Conservation (phyloP, 2,329 filamentous ascomycete genomes). For the Beauveria brongniartii region DNA sequence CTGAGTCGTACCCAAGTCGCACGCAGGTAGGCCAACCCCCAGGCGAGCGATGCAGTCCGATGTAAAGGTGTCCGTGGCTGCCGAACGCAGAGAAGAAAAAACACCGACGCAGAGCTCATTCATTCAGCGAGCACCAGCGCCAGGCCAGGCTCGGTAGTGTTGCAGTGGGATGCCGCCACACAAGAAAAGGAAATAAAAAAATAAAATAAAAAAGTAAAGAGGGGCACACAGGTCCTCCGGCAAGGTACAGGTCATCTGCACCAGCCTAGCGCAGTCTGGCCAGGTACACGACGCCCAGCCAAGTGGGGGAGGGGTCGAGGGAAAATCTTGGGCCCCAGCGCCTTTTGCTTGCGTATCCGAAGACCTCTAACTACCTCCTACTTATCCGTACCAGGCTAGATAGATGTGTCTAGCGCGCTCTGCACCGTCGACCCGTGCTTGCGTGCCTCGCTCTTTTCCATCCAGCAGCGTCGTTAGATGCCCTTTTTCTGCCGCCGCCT, state of each 20-base stretch:
- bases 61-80: conserved; percentile 1
- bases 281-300: conserved; percentile 25
- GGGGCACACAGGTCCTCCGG: neutral
- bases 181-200: neutral
- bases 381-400: too few species aligned
- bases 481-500: neutral
- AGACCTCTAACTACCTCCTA: too few species aligned
- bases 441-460: neutral
- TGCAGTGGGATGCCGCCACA: too few species aligned
- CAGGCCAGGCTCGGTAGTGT: too few species aligned
- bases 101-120: neutral
- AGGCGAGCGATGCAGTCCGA: neutral
- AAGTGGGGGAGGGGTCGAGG: conserved; percentile 4
- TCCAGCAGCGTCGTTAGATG: neutral
- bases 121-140: too few species aligned
- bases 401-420: neutral
- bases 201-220: neutral
- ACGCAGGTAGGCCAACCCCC: neutral
- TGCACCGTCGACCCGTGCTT: neutral
- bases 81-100: neutral
- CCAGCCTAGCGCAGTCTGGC: conserved; percentile 24
- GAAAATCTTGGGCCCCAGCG: neutral
- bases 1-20: neutral
- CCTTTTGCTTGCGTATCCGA: too few species aligned
- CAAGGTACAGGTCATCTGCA: conserved; percentile 31